A percentile compares a stretch with the other conserved stretches of the same genome.
phyloP scores from a whole-genome alignment of 495 filamentous ascomycete genomes.

The Aspergillus diversus region DNA sequence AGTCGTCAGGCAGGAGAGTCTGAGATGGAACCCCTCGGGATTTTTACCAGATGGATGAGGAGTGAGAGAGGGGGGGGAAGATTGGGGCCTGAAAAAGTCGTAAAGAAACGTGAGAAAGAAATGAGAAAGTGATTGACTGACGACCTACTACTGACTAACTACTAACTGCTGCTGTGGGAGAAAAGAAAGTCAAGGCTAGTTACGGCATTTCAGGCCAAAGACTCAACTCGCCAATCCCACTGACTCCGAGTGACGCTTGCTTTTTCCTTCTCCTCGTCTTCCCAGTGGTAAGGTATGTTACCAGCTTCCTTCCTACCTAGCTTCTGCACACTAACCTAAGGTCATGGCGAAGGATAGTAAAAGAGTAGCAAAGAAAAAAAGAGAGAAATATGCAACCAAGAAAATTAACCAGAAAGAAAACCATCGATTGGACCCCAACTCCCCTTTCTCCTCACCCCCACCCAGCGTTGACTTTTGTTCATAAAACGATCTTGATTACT shows the following conservation, averaged over 20 bases:
- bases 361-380: constrained; percentile 10
- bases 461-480: neutral
- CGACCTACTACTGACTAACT: neutral
- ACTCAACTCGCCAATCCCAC: constrained; percentile 28
- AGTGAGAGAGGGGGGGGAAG: constrained; percentile 23
- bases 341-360: constrained; percentile 12
- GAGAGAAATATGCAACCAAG: neutral
- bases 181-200: neutral
- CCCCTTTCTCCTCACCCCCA: neutral
- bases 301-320: neutral
- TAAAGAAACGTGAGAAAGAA: constrained; percentile 10
- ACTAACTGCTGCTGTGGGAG: constrained; percentile 1
- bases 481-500: neutral
- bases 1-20: neutral
- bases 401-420: neutral
- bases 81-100: constrained; percentile 11
- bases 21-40: neutral
- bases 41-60: neutral
- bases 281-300: constrained; percentile 14
- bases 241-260: constrained; percentile 23
- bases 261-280: constrained; percentile 22
- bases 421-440: neutral
- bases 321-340: constrained; percentile 23
- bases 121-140: constrained; percentile 11
- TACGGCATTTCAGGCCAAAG: neutral